These are phyloP conservation scores for Gaultheria prostrata DNA, from an alignment of 148 eudicot genomes.

Conservation along the genomic window DNA sequence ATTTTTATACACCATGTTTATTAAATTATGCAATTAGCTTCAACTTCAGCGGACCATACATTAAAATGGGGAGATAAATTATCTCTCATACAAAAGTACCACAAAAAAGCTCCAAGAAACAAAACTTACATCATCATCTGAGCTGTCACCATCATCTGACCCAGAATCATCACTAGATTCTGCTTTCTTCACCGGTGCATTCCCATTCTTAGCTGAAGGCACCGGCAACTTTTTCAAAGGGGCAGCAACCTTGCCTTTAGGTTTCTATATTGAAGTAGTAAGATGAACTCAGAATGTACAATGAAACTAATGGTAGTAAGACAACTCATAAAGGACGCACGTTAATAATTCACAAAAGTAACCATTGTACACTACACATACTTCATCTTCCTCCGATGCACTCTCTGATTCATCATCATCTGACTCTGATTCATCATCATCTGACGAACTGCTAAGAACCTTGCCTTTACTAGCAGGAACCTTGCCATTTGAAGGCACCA, in stretches of 20 bases:
- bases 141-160: slow-evolving; percentile 18
- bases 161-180: slow-evolving; percentile 33
- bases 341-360: neutral
- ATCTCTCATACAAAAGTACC: neutral
- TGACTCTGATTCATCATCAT: too few relatives aligned
- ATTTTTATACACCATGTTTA: neutral
- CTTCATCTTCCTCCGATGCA: slow-evolving; percentile 42
- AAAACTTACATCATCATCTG: slow-evolving; percentile 33
- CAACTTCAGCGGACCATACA: neutral
- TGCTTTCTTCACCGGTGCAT: slow-evolving; percentile 22
- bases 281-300: neutral
- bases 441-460: slow-evolving; percentile 25
- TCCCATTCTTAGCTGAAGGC: slow-evolving; percentile 21
- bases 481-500: slow-evolving; percentile 22
- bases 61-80: neutral
- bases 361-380: neutral
- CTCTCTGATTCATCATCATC: slow-evolving; percentile 23
- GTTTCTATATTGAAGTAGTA: neutral
- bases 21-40: neutral
- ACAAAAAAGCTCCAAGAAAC: neutral
- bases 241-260: slow-evolving; percentile 16
- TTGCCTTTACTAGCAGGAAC: slow-evolving; percentile 20
- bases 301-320: neutral
- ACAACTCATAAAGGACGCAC: neutral
- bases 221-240: slow-evolving; percentile 17